Percentiles rank a stretch among this genome's conserved stretches.
phyloP scores from a whole-genome alignment of 352 stramenopile species.

The Phytophthora sp. region DNA sequence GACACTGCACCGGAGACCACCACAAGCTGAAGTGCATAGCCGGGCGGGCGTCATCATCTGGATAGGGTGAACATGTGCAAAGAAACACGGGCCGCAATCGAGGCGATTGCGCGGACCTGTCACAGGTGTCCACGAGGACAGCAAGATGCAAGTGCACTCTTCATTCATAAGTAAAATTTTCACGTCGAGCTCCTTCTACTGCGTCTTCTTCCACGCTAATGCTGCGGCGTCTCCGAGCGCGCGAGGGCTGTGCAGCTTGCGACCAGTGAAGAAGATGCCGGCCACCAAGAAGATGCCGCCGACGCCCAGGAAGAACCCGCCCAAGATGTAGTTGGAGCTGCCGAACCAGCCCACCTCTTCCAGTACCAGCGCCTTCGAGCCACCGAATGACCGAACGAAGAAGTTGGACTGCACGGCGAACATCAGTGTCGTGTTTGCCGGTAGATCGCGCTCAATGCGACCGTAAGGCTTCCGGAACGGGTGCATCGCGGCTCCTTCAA shows the following conservation, averaged over 20 bases:
- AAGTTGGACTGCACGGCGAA: constrained; percentile 88
- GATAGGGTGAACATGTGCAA: constrained; percentile 16
- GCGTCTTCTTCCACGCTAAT: constrained; percentile 66
- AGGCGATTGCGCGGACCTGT: constrained; percentile 9
- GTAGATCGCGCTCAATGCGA: constrained; percentile 61
- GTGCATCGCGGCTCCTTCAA: constrained; percentile 63
- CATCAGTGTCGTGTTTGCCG: constrained; percentile 54
- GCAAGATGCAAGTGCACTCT: background rate
- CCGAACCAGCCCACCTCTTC: constrained; percentile 75
- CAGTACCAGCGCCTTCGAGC: constrained; percentile 72
- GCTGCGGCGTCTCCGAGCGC: constrained; percentile 53
- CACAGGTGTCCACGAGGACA: background rate
- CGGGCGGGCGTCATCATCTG: constrained; percentile 10
- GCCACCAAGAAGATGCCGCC: constrained; percentile 61
- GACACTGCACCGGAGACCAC: background rate
- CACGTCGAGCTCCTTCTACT: constrained; percentile 11
- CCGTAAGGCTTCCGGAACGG: constrained; percentile 79
- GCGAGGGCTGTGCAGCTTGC: constrained; percentile 56
- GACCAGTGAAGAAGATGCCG: constrained; percentile 47
- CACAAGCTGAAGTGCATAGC: background rate
- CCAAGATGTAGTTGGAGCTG: constrained; percentile 60
- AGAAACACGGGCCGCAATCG: constrained; percentile 14
- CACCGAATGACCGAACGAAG: constrained; percentile 69
- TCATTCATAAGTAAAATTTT: constrained; percentile 1
- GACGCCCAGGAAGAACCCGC: constrained; percentile 59